phyloP scores from a whole-genome alignment of 2,329 filamentous ascomycete genomes.

The Thielaviopsis populi region DNA sequence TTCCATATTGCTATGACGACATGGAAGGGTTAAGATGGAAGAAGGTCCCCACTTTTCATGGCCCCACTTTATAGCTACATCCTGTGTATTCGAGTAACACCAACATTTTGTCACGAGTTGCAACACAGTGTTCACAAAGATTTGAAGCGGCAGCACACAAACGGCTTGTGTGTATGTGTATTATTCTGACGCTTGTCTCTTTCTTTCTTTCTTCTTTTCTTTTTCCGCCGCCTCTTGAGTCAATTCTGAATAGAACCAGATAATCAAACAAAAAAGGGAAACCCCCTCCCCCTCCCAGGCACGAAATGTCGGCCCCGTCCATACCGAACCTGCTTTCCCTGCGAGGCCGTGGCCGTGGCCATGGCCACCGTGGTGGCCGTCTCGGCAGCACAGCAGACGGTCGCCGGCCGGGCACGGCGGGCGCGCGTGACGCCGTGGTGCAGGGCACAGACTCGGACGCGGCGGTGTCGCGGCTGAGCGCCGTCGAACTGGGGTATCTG shows the following conservation, averaged over 20 bases:
- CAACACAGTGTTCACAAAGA: no score
- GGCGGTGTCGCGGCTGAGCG: slow-evolving; percentile 74
- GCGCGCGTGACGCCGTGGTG: slow-evolving; percentile 54
- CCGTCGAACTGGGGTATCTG: slow-evolving; percentile 72
- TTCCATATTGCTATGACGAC: not conserved
- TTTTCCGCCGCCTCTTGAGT: not conserved
- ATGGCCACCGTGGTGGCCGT: slow-evolving; percentile 25
- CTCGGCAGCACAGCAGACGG: slow-evolving; percentile 26
- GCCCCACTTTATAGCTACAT: not conserved
- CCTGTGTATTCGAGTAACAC: not conserved
- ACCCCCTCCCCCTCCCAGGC: no score
- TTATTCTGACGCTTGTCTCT: not conserved
- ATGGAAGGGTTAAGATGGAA: not conserved
- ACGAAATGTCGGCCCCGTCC: slow-evolving; percentile 49
- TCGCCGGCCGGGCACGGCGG: slow-evolving; percentile 22
- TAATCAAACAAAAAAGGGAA: no score
- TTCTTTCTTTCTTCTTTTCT: not conserved
- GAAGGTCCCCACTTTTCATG: not conserved
- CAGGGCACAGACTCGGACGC: slow-evolving; percentile 89
- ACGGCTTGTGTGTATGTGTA: no score
- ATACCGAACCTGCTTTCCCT: slow-evolving; percentile 65
- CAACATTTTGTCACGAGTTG: no score
- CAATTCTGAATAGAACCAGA: no score
- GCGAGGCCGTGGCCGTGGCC: slow-evolving; percentile 30
- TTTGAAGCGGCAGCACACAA: no score